Conservation (phyloP, 1,139 yeast genomes). For the Yamadazyma dushanensis region DNA sequence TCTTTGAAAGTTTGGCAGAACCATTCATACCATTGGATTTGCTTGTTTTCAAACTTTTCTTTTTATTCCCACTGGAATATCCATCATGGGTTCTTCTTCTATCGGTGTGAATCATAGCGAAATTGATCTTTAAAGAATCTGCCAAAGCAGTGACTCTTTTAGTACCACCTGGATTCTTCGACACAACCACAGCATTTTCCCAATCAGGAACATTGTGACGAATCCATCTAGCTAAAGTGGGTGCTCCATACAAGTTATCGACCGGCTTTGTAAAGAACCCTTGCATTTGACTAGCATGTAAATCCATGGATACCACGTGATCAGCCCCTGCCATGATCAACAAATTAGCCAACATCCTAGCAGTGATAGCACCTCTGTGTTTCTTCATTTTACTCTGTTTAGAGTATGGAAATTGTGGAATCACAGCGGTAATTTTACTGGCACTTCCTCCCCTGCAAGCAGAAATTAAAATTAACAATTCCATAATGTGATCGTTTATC, state of each 20-base stretch:
- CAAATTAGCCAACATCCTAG: conserved; percentile 96
- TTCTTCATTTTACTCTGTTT: conserved; percentile 98
- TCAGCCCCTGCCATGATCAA: conserved; percentile 99
- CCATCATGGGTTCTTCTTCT: conserved; percentile 85
- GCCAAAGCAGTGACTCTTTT: conserved; percentile 97
- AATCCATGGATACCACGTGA: conserved; percentile 96
- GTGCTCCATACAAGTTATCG: conserved; percentile 94
- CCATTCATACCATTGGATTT: conserved; percentile 17
- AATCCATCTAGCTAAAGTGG: conserved; percentile 95
- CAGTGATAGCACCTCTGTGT: conserved; percentile 98
- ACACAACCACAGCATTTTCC: conserved; percentile 79
- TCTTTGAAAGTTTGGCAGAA: conserved; percentile 21
- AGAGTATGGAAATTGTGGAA: conserved; percentile 96
- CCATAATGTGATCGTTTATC: conserved; percentile 96
- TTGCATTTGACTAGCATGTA: conserved; percentile 99
- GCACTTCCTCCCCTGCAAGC: conserved; percentile 99
- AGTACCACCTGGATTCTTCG: conserved; percentile 98
- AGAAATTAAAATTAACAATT: conserved; percentile 82
- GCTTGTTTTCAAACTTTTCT: conserved; percentile 33
- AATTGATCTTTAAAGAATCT: conserved; percentile 89
- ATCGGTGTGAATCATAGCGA: conserved; percentile 99
- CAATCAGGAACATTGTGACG: conserved; percentile 85
- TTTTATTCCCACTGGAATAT: conserved; percentile 42
- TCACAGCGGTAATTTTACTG: conserved; percentile 92
- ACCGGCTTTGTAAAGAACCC: conserved; percentile 98